Evolutionary conservation across 257 asterid species (phyloP), one percentile per base, ranked within the genome.

Genomic region (Capsicum chinense): DNA sequence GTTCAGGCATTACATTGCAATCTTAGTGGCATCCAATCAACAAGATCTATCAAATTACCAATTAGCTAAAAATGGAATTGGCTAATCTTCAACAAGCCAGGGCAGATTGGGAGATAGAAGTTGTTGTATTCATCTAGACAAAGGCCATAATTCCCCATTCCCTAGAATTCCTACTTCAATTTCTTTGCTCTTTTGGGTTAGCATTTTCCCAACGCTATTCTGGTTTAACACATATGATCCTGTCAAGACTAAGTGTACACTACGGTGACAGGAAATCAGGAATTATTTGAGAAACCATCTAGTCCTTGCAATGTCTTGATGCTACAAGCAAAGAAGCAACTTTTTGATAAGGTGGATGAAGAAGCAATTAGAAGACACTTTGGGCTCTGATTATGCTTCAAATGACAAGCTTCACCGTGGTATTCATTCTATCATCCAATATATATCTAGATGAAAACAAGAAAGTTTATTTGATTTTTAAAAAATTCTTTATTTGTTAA

Each of bases 1-100:
- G 63, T 76, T 21, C 21, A 76, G 62, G 81, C 63, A 54, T 50
- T 76, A 76, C n/a, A 76, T 52, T 76, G 81, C 81, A 50, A 76
- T 52, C 48, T 50, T 14, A 76, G 63, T 14, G 62, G 63, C 81
- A 26, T 26, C 33, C 13, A 76, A 7, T 26, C 42, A 76, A 7
- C 52, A 76, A n/a, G 52, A 62, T 13, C 33, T 13, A 76, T 76
- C 63, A 76, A 19, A 50, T 74, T 11, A 50, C 81, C 42, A 74
- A 74, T 48, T 74, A n/a, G 6, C 21, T 74, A 13, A 21, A 74
- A 50, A 74, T 74, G 81, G 62, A 48, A 50, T 74, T 48, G 44
- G 19, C 81, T 74, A 50, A 50, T 50, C 44, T 76, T 54, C 63
- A 7, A 50, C 26, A 52, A 76, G 47, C 0, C 3, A 3, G 7